Evolutionary conservation across 1,139 yeast genomes (phyloP), one percentile per base, ranked within the genome.

Genomic region (Wickerhamomyces sp.): DNA sequence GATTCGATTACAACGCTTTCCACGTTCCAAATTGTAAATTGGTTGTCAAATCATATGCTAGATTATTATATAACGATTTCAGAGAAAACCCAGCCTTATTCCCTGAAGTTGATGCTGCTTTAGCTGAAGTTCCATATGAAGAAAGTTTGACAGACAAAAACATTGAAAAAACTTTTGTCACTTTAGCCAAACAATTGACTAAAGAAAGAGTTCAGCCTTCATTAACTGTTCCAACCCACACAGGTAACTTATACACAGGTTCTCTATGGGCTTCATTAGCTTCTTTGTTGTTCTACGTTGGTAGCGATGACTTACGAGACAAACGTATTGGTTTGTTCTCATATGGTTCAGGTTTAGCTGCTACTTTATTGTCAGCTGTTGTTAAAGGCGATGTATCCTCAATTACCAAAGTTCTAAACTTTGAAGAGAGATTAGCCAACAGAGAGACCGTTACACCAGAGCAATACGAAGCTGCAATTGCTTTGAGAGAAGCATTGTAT

Each of bases 231-330:
- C 94, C 98, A 58, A 92, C 97, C 52, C 90, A 92, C 69, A 89
- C 96, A 48, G 99, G 99, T 68, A 94, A 94, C 76, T 86, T 90
- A 90, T 94, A 94, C 76, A 88, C 97, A 36, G 98, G 94, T 48
- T 87, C 96, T 32, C 80, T 89, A 39, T 94, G 88, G 78, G 82
- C 95, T 33, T 78, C 96, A 9, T 74, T 94, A 47, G 76, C 92
- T 27, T 90, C 98, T 14, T 70, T 88, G 48, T 71, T 94, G 55
- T 79, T 76, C 61, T 83, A 71, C 59, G 86, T 82, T 48, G 92
- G 89, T 34, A 72, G 77, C 40, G 94, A 81, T 37, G 68, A 75
- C 40, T 75, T 90, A 54, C 87, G 81, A 63, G 77, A 76, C 56
- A 88, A 90, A 74, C 81, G 97, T 65, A 72, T 94, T 58, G 95